Evolutionary conservation across 768 basidiomycete species (phyloP).

Genomic region (Collybia sordida): DNA sequence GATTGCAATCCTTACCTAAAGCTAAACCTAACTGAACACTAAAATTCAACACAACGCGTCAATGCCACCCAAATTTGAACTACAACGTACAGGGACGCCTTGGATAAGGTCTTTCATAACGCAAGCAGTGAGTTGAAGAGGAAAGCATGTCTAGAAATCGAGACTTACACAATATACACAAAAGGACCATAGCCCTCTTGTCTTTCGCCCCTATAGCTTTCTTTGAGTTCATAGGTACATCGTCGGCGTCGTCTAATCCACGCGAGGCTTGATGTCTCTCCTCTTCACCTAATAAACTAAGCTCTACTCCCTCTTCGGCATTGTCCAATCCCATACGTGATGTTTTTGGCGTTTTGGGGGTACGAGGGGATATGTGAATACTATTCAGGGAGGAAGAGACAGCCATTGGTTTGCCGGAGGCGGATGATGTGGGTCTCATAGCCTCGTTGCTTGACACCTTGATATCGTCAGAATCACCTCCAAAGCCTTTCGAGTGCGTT

Average conservation of each 20-base stretch:
- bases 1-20: slow-evolving; percentile 50
- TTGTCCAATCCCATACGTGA: slow-evolving; percentile 33
- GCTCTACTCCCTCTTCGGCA: slow-evolving; percentile 56
- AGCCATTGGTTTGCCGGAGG: slow-evolving; percentile 41
- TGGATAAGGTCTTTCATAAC: slow-evolving; percentile 65
- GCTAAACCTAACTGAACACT: slow-evolving; percentile 76
- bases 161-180: slow-evolving; percentile 84
- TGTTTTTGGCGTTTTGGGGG: slow-evolving; percentile 42
- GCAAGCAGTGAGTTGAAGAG: slow-evolving; percentile 6
- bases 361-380: slow-evolving; percentile 59
- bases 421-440: slow-evolving; percentile 36
- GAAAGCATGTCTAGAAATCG: slow-evolving; percentile 2
- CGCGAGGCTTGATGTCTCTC: slow-evolving; percentile 47
- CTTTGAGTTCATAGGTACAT: slow-evolving; percentile 32
- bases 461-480: background rate
- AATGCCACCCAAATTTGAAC: slow-evolving; percentile 7
- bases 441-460: slow-evolving; percentile 26
- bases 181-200: slow-evolving; percentile 78
- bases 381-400: slow-evolving; percentile 58
- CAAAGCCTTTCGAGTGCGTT: slow-evolving; percentile 7
- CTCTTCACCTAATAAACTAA: slow-evolving; percentile 58
- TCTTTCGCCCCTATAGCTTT: slow-evolving; percentile 67
- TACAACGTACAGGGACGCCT: slow-evolving; percentile 80
- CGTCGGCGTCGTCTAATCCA: slow-evolving; percentile 41
- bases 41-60: slow-evolving; percentile 9